Percentiles rank a stretch among this genome's conserved stretches.
Conservation (phyloP, 208 protist species). For the Acanthamoeba triangularis region DNA sequence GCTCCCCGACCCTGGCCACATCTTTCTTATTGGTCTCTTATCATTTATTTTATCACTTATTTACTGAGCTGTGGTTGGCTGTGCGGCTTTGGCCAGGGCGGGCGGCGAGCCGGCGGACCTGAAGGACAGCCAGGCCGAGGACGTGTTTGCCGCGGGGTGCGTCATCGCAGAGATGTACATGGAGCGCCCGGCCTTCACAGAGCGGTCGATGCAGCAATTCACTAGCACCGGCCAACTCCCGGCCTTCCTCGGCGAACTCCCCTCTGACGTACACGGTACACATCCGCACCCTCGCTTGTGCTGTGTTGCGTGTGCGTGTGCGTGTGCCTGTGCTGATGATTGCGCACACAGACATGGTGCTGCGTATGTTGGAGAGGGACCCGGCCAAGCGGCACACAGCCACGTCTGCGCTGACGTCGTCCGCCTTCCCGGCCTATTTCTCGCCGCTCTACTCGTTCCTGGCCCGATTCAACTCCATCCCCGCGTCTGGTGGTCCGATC, state of each 20-base stretch:
- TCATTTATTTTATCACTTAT: neutral
- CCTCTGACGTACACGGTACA: neutral
- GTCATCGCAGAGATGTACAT: conserved; percentile 81
- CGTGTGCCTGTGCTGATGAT: no score
- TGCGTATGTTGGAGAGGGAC: neutral
- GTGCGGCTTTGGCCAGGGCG: neutral
- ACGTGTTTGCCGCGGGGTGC: conserved; percentile 84
- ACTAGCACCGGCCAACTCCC: neutral
- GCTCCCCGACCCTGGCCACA: neutral
- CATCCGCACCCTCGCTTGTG: neutral
- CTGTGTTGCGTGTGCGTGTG: no score
- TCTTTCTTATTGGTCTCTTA: neutral
- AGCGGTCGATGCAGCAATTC: neutral
- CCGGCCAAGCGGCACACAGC: neutral
- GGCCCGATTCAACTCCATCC: neutral
- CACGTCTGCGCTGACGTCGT: neutral
- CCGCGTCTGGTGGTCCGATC: neutral
- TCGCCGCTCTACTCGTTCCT: conserved; percentile 30
- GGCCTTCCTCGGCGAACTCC: neutral
- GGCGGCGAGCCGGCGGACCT: neutral
- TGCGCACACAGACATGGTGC: neutral
- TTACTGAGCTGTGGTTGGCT: no score
- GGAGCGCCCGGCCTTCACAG: conserved; percentile 70
- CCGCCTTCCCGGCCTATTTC: conserved; percentile 46
- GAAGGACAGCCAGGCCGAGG: conserved; percentile 53